Evolutionary conservation across 805 yeast species (phyloP).

Genomic region (Ogataea nitratoaversa): DNA sequence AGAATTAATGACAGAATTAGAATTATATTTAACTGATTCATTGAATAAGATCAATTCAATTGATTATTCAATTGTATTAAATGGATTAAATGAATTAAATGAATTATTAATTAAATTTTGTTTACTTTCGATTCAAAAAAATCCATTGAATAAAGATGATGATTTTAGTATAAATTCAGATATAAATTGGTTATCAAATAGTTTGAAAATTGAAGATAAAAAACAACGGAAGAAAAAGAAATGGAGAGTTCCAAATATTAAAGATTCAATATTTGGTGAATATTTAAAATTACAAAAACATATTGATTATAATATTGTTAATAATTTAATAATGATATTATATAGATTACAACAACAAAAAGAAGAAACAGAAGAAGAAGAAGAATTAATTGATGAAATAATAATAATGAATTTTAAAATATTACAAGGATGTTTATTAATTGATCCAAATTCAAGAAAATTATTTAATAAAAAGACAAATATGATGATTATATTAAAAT

Average conservation of each 20-base stretch:
- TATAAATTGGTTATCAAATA: too few relatives aligned
- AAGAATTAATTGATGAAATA: conserved; percentile 6
- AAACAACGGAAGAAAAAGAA: conserved; percentile 6
- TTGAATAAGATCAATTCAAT: not conserved
- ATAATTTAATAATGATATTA: conserved; percentile 30
- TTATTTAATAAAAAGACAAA: conserved; percentile 41
- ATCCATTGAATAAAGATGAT: too few relatives aligned
- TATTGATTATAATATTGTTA: conserved; percentile 48
- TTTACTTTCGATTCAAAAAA: not conserved
- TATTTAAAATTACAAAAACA: conserved; percentile 48
- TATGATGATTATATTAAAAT: conserved; percentile 32
- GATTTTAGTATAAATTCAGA: too few relatives aligned
- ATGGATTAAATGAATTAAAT: not conserved
- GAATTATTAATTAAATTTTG: conserved; percentile 9
- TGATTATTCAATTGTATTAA: not conserved
- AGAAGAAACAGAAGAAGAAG: conserved; percentile 7
- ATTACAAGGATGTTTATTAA: conserved; percentile 55
- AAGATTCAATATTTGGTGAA: conserved; percentile 31
- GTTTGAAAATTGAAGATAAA: too few relatives aligned
- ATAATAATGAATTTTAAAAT: conserved; percentile 31
- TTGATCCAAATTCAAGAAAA: conserved; percentile 53
- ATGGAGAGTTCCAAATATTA: conserved; percentile 27
- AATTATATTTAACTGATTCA: not conserved
- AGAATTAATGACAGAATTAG: not conserved
- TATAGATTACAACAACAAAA: conserved; percentile 15